Evolutionary conservation across 148 eudicot species (phyloP), one percentile per base, ranked within the genome.

Genomic region (Polygonum maritimum): DNA sequence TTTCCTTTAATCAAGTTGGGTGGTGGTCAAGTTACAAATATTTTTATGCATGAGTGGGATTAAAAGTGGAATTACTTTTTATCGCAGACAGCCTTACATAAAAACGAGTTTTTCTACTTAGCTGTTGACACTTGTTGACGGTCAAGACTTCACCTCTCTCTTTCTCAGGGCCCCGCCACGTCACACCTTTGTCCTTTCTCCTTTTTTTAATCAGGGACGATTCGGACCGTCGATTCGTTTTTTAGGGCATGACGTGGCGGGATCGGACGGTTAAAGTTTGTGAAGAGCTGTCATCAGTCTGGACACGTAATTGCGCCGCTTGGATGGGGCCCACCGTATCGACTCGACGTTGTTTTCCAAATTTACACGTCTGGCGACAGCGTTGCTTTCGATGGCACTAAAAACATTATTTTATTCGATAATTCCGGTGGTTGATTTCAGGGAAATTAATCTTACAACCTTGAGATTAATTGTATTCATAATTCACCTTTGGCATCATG

Each of bases 291-390:
- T 67, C 45, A 13, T 33, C 69, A 18, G 13, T 31, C 69, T 63
- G 69, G 69, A 31, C 69, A 63, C 69, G 71, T 67, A 67, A 35
- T 38, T 35, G 71, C 71, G 44, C 44, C 44, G 71, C 11, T 67
- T 14, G 45, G 6, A 5, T 0, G 10, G 71, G 45, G 11, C 71
- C 71, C 40, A 35, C 71, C 44, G 71, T 44, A 67, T 67, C 71
- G 71, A 67, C 44, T 36, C 16, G 71, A 67, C 71, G 71, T 67
- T 38, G 71, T 33, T 67, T 67, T 67, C 71, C 71, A 7, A 19
- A 67, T 67, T 38, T 67, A 38, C 71, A 38, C 71, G 71, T 62
- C 71, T 67, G 71, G 71, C 71, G 71, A 67, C 71, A 67, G 19
- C 44, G 45, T 67, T 67, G 38, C 71, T 67, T 67, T 67, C 71